phyloP scores from a whole-genome alignment of 2,329 filamentous ascomycete species.

The Aspergillus tanneri region DNA sequence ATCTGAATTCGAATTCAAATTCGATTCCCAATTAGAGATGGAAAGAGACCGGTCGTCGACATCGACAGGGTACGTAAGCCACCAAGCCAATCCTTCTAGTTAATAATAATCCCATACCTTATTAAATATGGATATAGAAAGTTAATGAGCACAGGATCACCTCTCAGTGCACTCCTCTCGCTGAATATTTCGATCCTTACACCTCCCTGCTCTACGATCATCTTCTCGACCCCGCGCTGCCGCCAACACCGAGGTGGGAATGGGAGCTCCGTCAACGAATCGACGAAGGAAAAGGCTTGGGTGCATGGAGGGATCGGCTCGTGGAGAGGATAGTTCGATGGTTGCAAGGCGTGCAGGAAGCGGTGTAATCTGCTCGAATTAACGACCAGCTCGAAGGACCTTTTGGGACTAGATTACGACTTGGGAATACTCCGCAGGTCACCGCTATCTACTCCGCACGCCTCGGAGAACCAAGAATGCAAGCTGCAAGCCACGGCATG shows the following conservation, averaged over 20 bases:
- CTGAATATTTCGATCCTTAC: constrained; percentile 22
- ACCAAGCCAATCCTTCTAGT: neutral
- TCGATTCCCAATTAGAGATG: neutral
- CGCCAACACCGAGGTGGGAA: constrained; percentile 7
- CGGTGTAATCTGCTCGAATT: too few species aligned
- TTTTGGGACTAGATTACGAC: too few species aligned
- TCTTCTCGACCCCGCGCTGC: constrained; percentile 10
- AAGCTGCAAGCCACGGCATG: neutral
- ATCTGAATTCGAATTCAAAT: neutral
- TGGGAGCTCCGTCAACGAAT: constrained; percentile 4
- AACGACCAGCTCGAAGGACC: too few species aligned
- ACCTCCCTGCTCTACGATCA: constrained; percentile 15
- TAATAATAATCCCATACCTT: too few species aligned
- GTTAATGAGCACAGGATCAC: too few species aligned
- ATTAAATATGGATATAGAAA: too few species aligned
- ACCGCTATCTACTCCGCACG: neutral
- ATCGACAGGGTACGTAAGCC: neutral
- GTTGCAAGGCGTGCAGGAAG: neutral
- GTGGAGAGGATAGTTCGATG: neutral
- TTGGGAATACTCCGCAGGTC: neutral
- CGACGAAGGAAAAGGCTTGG: constrained; percentile 7
- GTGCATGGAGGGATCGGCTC: neutral
- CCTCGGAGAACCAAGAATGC: neutral
- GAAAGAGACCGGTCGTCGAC: neutral
- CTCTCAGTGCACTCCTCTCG: constrained; percentile 10